A percentile compares a stretch with the other conserved stretches of the same genome.
phyloP scores from a whole-genome alignment of 345 rosid genomes.

The Syzygium grande region DNA sequence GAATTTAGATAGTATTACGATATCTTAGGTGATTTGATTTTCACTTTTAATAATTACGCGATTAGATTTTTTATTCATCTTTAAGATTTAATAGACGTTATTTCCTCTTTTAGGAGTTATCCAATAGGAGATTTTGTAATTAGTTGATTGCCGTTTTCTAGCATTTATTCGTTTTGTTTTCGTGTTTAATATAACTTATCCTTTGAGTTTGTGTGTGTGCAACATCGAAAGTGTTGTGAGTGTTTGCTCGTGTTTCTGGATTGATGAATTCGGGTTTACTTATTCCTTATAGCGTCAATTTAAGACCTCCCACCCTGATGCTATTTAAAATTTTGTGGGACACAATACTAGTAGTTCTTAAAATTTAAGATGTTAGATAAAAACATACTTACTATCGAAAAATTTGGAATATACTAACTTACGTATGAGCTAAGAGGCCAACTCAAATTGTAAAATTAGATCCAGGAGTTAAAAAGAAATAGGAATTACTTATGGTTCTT shows the following conservation, averaged over 20 bases:
- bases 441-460: background rate
- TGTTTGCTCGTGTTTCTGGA: background rate
- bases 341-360: accelerated
- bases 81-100: background rate
- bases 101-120: background rate
- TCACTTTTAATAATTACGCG: background rate
- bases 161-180: background rate
- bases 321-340: background rate
- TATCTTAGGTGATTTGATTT: background rate
- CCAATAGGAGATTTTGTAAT: background rate
- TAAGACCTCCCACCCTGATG: background rate
- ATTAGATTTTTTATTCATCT: background rate
- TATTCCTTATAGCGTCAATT: background rate
- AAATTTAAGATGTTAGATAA: background rate
- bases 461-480: background rate
- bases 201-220: accelerated
- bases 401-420: background rate
- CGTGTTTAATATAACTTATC: background rate
- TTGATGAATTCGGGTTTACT: background rate
- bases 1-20: background rate
- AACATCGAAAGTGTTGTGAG: background rate
- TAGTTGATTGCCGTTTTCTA: background rate
- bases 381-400: background rate
- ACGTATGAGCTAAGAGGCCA: background rate
- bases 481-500: background rate